Evolutionary conservation across 2,329 filamentous ascomycete species (phyloP), one percentile per base, ranked within the genome.

Genomic region (Alternaria gansuensis): DNA sequence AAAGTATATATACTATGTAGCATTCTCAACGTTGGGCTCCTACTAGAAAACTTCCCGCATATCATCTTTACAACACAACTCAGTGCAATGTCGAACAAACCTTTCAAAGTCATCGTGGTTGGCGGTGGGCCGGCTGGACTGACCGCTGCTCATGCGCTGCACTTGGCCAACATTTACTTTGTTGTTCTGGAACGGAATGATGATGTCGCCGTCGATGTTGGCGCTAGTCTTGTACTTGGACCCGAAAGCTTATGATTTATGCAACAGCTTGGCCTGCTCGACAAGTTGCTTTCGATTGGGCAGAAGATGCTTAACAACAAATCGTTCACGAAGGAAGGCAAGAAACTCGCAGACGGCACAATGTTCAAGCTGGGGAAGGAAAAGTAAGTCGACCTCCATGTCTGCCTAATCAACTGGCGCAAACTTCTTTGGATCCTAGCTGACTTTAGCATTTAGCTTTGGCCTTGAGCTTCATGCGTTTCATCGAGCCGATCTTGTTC

Each of bases 401-500:
- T 0, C 33, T 37, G 33, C 14, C 9, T 3, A 1, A 2, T 17
- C 21, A 36, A 13, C 13, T 21, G 3, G 2, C 21, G 17, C 9
- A n/a, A 14, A 1, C 14, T 3, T 10, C 2, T 52, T n/a, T 21
- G 3, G 14, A 28, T 2, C 0, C 1, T 13, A 3, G 33, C 50
- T 52, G 0, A 52, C 23, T 14, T 33, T 9, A 7, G 2, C 26
- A 13, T 26, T 10, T 13, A 52, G 50, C 39, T 52, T 52, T 43
- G 50, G 50, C 11, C 29, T 52, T 1, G 50, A 52, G n/a, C 14
- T 13, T 0, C 17, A 44, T 6, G 28, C 29, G 4, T 52, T 52
- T 1, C 50, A 52, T 28, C 50, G 50, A 33, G 50, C 50, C 39
- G 50, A 52, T 3, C 50, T 52, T n/a, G 50, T 52, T 9, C 21